Evolutionary conservation across 495 filamentous ascomycete species (phyloP).

Genomic region (Lophium mytilinum): DNA sequence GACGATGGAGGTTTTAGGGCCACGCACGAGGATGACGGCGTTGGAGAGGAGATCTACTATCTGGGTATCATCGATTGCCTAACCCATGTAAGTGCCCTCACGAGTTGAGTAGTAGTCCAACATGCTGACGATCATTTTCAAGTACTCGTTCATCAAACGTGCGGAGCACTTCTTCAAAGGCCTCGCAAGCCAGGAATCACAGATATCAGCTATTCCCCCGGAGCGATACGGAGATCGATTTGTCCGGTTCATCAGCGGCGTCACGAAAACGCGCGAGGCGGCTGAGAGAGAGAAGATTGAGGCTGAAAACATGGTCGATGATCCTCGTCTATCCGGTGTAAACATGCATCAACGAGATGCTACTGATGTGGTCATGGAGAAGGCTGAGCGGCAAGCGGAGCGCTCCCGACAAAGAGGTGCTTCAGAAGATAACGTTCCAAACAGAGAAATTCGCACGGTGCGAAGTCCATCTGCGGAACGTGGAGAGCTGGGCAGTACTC

Average conservation of each 20-base stretch:
- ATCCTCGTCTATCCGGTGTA: constrained; percentile 30
- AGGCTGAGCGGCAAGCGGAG: constrained; percentile 42
- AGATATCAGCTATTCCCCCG: constrained; percentile 91
- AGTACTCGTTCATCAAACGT: constrained; percentile 85
- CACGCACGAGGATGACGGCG: constrained; percentile 79
- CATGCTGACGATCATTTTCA: constrained; percentile 7
- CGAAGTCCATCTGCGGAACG: constrained; percentile 49
- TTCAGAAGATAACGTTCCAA: constrained; percentile 45
- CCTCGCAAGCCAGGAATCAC: constrained; percentile 63
- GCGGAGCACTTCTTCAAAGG: constrained; percentile 92
- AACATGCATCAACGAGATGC: constrained; percentile 41
- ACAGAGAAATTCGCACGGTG: constrained; percentile 43
- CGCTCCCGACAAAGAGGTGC: constrained; percentile 41
- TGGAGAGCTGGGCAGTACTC: constrained; percentile 51
- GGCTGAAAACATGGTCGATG: constrained; percentile 10
- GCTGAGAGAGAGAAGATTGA: constrained; percentile 51
- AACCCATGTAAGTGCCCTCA: constrained; percentile 64
- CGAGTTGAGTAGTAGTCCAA: constrained; percentile 1
- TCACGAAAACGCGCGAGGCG: constrained; percentile 79
- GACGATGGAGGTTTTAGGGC: constrained; percentile 92
- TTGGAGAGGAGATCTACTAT: constrained; percentile 92
- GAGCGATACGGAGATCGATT: constrained; percentile 91
- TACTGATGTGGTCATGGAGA: constrained; percentile 45
- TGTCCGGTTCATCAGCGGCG: constrained; percentile 79
- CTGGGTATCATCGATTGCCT: constrained; percentile 96